Base-by-base conservation (phyloP, 768 basidiomycete species). In the Tricholoma saponaceum region DNA sequence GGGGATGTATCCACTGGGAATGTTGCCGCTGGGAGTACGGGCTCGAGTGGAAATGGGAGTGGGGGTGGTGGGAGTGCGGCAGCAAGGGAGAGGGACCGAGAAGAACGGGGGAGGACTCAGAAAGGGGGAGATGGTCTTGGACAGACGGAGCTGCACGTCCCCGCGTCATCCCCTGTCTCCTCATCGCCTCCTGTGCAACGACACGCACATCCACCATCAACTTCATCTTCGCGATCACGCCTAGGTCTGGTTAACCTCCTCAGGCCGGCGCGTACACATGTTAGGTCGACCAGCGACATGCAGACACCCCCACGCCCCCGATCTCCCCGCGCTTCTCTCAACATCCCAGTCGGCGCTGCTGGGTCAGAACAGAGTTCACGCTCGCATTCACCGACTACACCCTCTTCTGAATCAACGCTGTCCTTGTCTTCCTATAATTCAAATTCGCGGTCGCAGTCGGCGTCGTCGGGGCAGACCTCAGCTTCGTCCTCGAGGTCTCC, bases 191-290 rank as follows among this genome's bases (percentile, higher is more conserved):
- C 69, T 49, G 33, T 58, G 39, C 61, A 57, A 44, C 60, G 54
- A 18, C 58, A 51, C 6, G 35, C 39, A 53, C 56, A 33, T 22
- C 62, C 54, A 33, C 54, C 59, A 16, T 58, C 63, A 56, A 33
- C 46, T 7, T 57, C 35, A 22, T 61, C 69, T 35, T 72, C 74
- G 25, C 71, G 71, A 43, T 79, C 78, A n/a, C 74, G 71, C 35
- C 63, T 80, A 52, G 74, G 72, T 23, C 62, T 81, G 39, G 76
- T 75, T 2, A 72, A 74, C 35, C 60, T 83, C 22, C 67, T 84
- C 47, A 80, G 78, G 58, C 76, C 79, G 12, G 59, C 65, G 33
- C 69, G 69, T 47, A 63, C 73, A 18, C 78, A 81, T 66, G 57
- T 52, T 10, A 70, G 79, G 46, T 74, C 74, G 41, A 73, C 71